phyloP scores from a whole-genome alignment of 2,329 filamentous ascomycete species.

The Fusarium sp. region DNA sequence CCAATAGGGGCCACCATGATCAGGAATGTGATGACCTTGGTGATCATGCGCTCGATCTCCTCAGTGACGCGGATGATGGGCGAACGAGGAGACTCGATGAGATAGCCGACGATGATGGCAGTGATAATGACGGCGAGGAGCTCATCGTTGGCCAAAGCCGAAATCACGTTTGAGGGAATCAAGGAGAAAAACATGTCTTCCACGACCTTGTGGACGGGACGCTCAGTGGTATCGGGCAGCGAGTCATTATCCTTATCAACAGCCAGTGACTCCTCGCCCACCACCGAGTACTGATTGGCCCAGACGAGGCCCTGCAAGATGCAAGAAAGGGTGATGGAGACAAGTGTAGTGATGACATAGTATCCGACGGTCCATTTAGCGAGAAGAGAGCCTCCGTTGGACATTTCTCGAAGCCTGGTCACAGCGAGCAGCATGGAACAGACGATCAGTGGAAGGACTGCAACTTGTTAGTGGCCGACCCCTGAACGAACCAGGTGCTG shows the following conservation, averaged over 20 bases:
- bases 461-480: slow-evolving; percentile 2
- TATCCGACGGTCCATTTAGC: slow-evolving; percentile 64
- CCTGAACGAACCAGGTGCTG: neutral
- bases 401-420: slow-evolving; percentile 62
- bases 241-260: slow-evolving; percentile 28
- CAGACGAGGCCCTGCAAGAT: slow-evolving; percentile 63
- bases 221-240: slow-evolving; percentile 49
- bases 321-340: slow-evolving; percentile 62
- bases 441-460: slow-evolving; percentile 66
- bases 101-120: slow-evolving; percentile 61
- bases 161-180: slow-evolving; percentile 63
- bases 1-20: slow-evolving; percentile 65
- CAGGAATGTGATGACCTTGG: slow-evolving; percentile 60
- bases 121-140: slow-evolving; percentile 63
- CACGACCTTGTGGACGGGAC: slow-evolving; percentile 59
- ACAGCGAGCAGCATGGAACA: slow-evolving; percentile 66
- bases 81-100: slow-evolving; percentile 55
- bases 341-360: slow-evolving; percentile 63
- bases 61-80: slow-evolving; percentile 59
- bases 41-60: slow-evolving; percentile 64
- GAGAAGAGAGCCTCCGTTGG: slow-evolving; percentile 58
- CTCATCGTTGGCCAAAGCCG: slow-evolving; percentile 60
- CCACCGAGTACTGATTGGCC: slow-evolving; percentile 59
- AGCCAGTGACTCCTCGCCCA: slow-evolving; percentile 51
- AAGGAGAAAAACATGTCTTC: slow-evolving; percentile 64